These are phyloP conservation scores for Gamarada debralockiae DNA, from an alignment of 495 filamentous ascomycete genomes.

Conservation along the genomic window DNA sequence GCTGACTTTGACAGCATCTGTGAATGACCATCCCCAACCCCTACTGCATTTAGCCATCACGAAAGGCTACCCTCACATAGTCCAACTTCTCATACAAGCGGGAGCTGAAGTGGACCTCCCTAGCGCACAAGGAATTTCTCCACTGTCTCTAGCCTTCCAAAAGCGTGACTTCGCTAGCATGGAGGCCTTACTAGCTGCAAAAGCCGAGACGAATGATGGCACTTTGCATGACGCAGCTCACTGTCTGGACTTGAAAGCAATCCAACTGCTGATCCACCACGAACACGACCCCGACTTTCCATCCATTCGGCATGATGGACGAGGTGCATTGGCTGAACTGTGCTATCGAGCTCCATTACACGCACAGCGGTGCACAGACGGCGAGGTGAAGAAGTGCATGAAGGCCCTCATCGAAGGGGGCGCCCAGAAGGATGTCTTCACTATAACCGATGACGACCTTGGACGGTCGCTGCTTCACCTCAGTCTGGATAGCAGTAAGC, in stretches of 20 bases:
- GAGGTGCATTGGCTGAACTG: constrained; percentile 15
- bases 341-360: neutral
- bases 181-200: constrained; percentile 7
- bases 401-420: neutral
- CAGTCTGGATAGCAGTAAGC: neutral
- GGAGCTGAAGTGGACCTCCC: constrained; percentile 8
- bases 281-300: constrained; percentile 17
- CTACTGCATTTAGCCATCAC: neutral
- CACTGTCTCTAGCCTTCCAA: constrained; percentile 11
- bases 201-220: constrained; percentile 7
- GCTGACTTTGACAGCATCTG: neutral
- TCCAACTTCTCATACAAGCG: constrained; percentile 12
- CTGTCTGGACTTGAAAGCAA: constrained; percentile 7
- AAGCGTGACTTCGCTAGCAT: constrained; percentile 12
- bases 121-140: constrained; percentile 1
- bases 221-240: constrained; percentile 19
- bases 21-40: neutral
- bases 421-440: neutral
- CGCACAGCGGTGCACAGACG: neutral
- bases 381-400: neutral
- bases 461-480: neutral
- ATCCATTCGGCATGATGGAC: constrained; percentile 1
- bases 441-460: neutral
- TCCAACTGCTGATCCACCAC: constrained; percentile 8
- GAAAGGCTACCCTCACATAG: neutral